phyloP scores from a whole-genome alignment of 495 filamentous ascomycete genomes.

The Podospora anserina region DNA sequence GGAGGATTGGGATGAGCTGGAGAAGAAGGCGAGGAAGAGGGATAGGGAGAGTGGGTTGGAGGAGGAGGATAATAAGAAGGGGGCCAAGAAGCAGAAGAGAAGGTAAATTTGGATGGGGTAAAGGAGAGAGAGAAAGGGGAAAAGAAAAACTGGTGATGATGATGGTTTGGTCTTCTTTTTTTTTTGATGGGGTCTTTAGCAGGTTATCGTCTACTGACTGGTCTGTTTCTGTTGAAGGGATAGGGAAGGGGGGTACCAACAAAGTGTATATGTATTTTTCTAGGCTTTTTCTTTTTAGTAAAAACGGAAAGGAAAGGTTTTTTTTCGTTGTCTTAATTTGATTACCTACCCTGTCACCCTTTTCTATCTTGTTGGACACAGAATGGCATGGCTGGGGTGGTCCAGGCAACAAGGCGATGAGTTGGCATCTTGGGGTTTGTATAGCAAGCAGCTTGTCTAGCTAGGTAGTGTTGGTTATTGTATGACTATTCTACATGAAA shows the following conservation, averaged over 20 bases:
- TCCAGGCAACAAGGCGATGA: neutral
- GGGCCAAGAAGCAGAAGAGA: slow-evolving; percentile 47
- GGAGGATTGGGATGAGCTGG: slow-evolving; percentile 90
- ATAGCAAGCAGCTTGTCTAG: neutral
- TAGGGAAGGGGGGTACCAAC: neutral
- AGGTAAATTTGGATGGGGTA: slow-evolving; percentile 23
- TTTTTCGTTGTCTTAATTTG: neutral
- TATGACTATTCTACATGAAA: neutral
- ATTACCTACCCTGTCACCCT: neutral
- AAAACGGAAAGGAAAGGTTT: neutral
- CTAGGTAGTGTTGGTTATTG: neutral
- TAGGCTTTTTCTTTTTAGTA: neutral
- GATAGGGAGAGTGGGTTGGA: slow-evolving; percentile 71
- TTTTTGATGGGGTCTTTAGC: neutral
- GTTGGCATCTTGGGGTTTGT: neutral
- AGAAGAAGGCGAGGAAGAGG: slow-evolving; percentile 84
- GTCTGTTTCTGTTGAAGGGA: neutral
- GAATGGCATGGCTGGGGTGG: neutral
- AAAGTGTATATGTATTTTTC: neutral
- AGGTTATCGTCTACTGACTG: neutral
- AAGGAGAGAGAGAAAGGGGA: neutral
- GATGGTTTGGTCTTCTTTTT: neutral
- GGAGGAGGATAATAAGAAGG: slow-evolving; percentile 56
- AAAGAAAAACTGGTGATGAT: neutral
- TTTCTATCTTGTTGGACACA: neutral